These are phyloP conservation scores for Candida andamanensis DNA, from an alignment of 805 yeast species.

Conservation along the genomic window DNA sequence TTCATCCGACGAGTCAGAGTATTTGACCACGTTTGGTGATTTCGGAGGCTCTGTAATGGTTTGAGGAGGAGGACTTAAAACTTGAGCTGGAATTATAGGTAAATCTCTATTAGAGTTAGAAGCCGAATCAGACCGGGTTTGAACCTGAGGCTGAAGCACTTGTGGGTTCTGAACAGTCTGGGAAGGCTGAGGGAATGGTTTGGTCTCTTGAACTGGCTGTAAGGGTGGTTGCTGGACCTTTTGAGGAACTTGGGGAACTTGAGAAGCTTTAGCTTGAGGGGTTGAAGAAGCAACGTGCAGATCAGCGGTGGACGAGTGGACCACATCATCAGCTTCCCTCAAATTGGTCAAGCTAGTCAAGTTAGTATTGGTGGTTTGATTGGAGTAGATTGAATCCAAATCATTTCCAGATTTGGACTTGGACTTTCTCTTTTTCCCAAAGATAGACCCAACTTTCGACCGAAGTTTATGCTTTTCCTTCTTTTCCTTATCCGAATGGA, in stretches of 20 bases:
- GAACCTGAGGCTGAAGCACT: background rate
- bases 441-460: slow-evolving; percentile 72
- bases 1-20: slow-evolving; percentile 26
- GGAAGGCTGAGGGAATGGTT: background rate
- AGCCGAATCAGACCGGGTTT: slow-evolving; percentile 2
- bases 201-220: background rate
- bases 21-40: slow-evolving; percentile 34
- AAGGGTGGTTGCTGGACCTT: background rate
- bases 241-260: background rate
- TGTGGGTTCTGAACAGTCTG: background rate
- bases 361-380: slow-evolving; percentile 12
- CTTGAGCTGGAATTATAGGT: slow-evolving; percentile 9
- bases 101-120: slow-evolving; percentile 7
- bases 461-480: slow-evolving; percentile 36
- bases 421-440: slow-evolving; percentile 53
- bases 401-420: slow-evolving; percentile 18
- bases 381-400: slow-evolving; percentile 21
- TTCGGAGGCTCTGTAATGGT: slow-evolving; percentile 11
- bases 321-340: slow-evolving; percentile 7
- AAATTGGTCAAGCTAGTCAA: slow-evolving; percentile 15
- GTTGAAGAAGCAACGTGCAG: no score
- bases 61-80: slow-evolving; percentile 5
- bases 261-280: background rate
- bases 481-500: slow-evolving; percentile 5
- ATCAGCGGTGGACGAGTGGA: background rate